Evolutionary conservation across 1,284 basidiomycete species (phyloP), one percentile per base, ranked within the genome.

Genomic region (Ustilago nuda): DNA sequence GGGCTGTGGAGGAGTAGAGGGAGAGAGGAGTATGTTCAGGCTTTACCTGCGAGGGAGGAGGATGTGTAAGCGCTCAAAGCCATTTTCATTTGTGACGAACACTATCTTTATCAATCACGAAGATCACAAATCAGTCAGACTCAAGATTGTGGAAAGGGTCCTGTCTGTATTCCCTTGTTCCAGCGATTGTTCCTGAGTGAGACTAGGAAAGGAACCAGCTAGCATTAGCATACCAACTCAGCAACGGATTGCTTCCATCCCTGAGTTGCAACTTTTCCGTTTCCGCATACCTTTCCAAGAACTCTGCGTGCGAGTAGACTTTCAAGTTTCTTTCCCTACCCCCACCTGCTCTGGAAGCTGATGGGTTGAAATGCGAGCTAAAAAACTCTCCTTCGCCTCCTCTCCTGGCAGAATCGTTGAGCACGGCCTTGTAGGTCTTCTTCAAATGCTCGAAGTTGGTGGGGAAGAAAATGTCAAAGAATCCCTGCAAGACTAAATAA

Each of bases 391-490:
- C 39, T 35, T 15, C 55, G 8, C 32, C 13, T 12, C 23, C 58
- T 3, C 2, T n/a, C 13, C 4, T 36, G 15, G 41, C 8, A 27
- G 36, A 60, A 9, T 27, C 48, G 55, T 51, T 45, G 56, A 62
- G 13, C 35, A 64, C n/a, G 45, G 27, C 7, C 13, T 33, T 52
- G 56, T 86, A 86, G 5, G 82, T 54, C 12, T 73, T 61, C 2
- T 57, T 45, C 32, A 99, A 88, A 23, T 90, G 89, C 58, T 91
- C 90, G 79, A 99, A 99, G 84, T 95, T 88, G 8, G 96, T 99
- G 2, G 97, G 97, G 88, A 99, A 99, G 89, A 99, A 95, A 76
- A 99, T 99, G 87, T 99, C 97, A 86, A 99, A 99, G 87, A 91
- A 96, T 12, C 97, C 97, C 84, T 94, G 97, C 77, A 92, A 91